These are phyloP conservation scores for Lonicera japonica DNA, from an alignment of 129 eudicot species.

Conservation along the genomic window DNA sequence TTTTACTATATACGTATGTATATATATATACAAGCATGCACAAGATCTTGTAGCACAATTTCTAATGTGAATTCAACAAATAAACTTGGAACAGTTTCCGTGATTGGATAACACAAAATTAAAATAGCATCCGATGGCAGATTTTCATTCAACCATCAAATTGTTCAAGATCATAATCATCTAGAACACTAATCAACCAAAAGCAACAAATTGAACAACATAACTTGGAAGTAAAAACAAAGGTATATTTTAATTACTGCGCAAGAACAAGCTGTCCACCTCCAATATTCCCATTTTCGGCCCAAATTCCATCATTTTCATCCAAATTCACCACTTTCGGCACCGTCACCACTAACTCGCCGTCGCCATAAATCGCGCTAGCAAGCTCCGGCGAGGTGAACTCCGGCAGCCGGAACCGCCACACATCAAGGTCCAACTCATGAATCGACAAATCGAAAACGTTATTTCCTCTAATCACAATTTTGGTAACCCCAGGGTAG, in stretches of 20 bases:
- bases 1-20: no score
- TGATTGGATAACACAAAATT: no score
- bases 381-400: constrained; percentile 76
- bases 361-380: constrained; percentile 60
- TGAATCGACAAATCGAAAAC: constrained; percentile 17
- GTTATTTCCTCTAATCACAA: constrained; percentile 36
- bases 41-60: not conserved
- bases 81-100: not conserved
- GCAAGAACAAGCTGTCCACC: not conserved
- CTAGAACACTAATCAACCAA: no score
- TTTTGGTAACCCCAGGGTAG: constrained; percentile 81
- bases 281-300: constrained; percentile 14
- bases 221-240: no score
- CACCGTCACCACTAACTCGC: constrained; percentile 83
- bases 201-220: no score
- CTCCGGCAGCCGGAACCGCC: constrained; percentile 85
- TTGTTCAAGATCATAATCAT: not conserved
- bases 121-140: not conserved
- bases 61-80: not conserved
- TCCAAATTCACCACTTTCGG: constrained; percentile 55
- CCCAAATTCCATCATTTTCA: constrained; percentile 15
- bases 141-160: no score
- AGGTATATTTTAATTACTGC: no score
- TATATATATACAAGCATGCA: not conserved
- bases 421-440: constrained; percentile 60